These are phyloP conservation scores for Mallotus japonicus DNA, from an alignment of 441 rosid species.

Conservation along the genomic window DNA sequence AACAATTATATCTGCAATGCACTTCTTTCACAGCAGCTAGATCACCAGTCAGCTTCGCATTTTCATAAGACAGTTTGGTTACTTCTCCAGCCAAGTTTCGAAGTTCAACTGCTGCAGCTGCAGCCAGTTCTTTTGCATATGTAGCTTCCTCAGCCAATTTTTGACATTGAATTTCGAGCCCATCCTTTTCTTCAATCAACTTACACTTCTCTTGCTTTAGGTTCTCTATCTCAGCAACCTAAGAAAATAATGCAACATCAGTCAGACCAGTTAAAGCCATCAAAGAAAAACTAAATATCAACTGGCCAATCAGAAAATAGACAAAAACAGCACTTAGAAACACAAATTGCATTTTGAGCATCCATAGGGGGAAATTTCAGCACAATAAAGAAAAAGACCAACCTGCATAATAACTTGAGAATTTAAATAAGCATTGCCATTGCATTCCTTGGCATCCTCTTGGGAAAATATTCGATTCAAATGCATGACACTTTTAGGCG, in stretches of 20 bases:
- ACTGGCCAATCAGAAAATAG: not conserved
- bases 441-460: slow-evolving; percentile 56
- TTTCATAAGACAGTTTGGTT: slow-evolving; percentile 77
- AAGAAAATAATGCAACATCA: slow-evolving; percentile 18
- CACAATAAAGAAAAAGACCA: slow-evolving; percentile 20
- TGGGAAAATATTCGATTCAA: slow-evolving; percentile 65
- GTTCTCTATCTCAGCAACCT: slow-evolving; percentile 78
- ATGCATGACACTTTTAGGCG: slow-evolving; percentile 88
- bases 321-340: not conserved
- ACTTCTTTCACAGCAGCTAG: slow-evolving; percentile 46
- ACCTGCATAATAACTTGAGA: slow-evolving; percentile 62
- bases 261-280: not conserved
- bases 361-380: not conserved
- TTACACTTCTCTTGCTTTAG: slow-evolving; percentile 70
- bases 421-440: slow-evolving; percentile 36
- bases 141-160: slow-evolving; percentile 85
- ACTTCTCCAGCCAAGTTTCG: slow-evolving; percentile 90
- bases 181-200: slow-evolving; percentile 70
- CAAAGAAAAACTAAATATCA: not conserved
- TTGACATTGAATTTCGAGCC: slow-evolving; percentile 56
- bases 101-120: slow-evolving; percentile 93
- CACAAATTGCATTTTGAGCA: not conserved
- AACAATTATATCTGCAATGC: slow-evolving; percentile 31
- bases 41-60: slow-evolving; percentile 62
- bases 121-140: slow-evolving; percentile 87